Base-by-base conservation (phyloP, 202 grass and related monocot species). In the Setaria viridis region DNA sequence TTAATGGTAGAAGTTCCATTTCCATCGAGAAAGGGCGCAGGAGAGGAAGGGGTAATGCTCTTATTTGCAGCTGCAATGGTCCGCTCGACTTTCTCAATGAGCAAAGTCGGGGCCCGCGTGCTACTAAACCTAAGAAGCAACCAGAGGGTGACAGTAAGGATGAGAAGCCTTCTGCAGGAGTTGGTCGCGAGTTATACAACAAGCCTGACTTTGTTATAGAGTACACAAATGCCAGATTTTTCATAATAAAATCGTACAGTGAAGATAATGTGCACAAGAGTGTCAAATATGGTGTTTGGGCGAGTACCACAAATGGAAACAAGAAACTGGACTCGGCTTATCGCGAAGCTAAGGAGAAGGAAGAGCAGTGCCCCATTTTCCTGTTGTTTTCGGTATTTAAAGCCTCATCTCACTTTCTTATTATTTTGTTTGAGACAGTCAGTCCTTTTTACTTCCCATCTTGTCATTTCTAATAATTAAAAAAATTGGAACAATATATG, bases 241-340 rank as follows among this genome's bases (percentile, higher is more conserved):
- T 96, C 81, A 93, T 99, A 74, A 99, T 99, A 91, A 99, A 99
- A 81, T 99, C 97, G 29, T 99, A 96, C 72, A 99, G 91, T 16
- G 97, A 99, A 86, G 97, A 99, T 82, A 99, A 99, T 92, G 94
- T 99, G 72, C 97, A 99, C 67, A 99, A 99, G 82, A 96, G 93
- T 77, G 92, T 99, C 54, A 99, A 99, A 77, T 99, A 99, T 89
- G 85, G 88, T 86, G 93, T 99, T 88, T 99, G 93, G 97, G 97
- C 97, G 75, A 99, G 97, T 87, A 99, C 97, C 41, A 85, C 94
- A 47, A 99, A 96, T 76, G 97, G 97, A 72, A 99, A 99, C 84
- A 92, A 92, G 82, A 99, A 99, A 88, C 82, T 99, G 37, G 94
- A 99, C 60, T 83, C 82, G 51, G 88, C 94, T 9, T 99, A 94